These are phyloP conservation scores for Speleostelium caveatum DNA, from an alignment of 78 protist genomes.

Conservation along the genomic window DNA sequence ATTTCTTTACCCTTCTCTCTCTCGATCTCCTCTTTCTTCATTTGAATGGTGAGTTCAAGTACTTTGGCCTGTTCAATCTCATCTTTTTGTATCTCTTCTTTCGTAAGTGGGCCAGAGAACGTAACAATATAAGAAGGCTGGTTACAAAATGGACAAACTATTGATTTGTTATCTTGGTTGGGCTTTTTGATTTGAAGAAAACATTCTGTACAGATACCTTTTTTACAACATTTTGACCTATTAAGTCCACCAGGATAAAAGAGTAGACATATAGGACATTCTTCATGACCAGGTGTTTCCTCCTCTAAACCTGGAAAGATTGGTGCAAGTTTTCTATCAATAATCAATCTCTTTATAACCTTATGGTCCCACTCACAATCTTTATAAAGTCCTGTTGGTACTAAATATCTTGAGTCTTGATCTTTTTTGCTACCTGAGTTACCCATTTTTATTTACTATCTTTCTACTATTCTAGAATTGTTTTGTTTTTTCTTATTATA, in stretches of 20 bases:
- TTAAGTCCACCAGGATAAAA: conserved; percentile 56
- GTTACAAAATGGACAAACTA: conserved; percentile 73
- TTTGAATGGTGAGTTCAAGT: conserved; percentile 60
- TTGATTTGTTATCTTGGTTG: not conserved
- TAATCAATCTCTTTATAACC: conserved; percentile 23
- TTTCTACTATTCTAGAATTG: too few species aligned
- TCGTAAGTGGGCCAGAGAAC: conserved; percentile 58
- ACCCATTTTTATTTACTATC: conserved; percentile 43
- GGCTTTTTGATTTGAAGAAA: conserved; percentile 71
- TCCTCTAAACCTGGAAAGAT: conserved; percentile 12
- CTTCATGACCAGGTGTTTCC: conserved; percentile 52
- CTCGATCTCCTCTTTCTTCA: conserved; percentile 71
- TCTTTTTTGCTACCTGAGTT: conserved; percentile 26
- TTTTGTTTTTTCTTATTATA: too few species aligned
- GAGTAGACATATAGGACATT: conserved; percentile 73
- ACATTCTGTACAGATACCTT: conserved; percentile 78
- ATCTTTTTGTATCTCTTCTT: conserved; percentile 61
- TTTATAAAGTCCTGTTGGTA: conserved; percentile 48
- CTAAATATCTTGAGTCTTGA: conserved; percentile 17
- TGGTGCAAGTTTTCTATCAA: conserved; percentile 63
- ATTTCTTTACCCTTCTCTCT: conserved; percentile 14
- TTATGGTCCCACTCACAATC: conserved; percentile 79
- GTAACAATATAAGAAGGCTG: conserved; percentile 48
- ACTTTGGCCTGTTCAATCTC: conserved; percentile 67
- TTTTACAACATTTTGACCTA: conserved; percentile 76